Evolutionary conservation across 2,329 filamentous ascomycete species (phyloP), one percentile per base, ranked within the genome.

Genomic region (Alternaria rosae): DNA sequence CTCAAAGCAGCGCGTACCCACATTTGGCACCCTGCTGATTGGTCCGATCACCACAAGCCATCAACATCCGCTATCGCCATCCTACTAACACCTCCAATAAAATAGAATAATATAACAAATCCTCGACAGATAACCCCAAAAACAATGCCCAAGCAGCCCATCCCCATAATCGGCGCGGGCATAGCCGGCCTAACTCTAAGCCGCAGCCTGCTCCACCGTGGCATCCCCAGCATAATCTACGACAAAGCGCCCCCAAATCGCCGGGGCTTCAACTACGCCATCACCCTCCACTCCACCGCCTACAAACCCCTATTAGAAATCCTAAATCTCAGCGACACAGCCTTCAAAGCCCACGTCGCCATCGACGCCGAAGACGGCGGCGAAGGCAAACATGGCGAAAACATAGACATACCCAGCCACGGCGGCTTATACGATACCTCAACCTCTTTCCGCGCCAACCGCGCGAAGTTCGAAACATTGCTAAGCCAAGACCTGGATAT

Each of bases 91-190:
- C 35, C 8, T n/a, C 32, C n/a, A 38, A 38, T 38, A 17, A n/a
- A 17, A 17, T 1, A 11, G 17, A 17, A 17, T 3, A 11, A 38
- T n/a, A 2, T 38, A 38, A 1, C 15, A 38, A 0, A 17, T 1
- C 35, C 35, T 38, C 35, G 3, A 15, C 35, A 38, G 11, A 17
- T 17, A 3, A 3, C 35, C 35, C 35, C n/a, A 15, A 17, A 5
- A 38, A 38, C 15, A 15, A 38, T 38, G 35, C n/a, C 35, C 35
- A 17, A 17, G 75, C 70, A 54, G 11, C 58, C 53, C 4, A 61
- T 64, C n/a, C 12, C 57, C 21, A 79, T 85, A 41, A 68, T 84
- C 47, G 83, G 83, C 11, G 82, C 82, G 13, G 83, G 83, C 6
- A 73, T 84, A 15, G 77, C 79, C 12, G 83, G 82, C 6, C 75